Evolutionary conservation across 164 flowering plant species (phyloP).

Genomic region (Cinnamomum chago): DNA sequence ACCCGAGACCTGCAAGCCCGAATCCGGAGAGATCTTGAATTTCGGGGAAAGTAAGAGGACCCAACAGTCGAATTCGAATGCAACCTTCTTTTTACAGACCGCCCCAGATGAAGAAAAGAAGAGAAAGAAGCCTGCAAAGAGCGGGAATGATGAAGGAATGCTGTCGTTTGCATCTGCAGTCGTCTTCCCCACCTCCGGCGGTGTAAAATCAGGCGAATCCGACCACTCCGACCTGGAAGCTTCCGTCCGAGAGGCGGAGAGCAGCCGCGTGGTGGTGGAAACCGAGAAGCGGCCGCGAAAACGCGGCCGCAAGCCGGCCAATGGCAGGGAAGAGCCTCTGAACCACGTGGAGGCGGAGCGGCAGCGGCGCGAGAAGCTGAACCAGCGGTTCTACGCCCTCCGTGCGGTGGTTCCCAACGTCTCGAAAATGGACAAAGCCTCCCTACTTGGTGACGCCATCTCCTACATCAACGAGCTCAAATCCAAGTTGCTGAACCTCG

Average conservation of each 20-base stretch:
- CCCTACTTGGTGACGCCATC: conserved; percentile 85
- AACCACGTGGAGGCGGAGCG: conserved; percentile 96
- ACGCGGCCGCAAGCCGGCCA: conserved; percentile 89
- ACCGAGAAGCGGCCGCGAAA: conserved; percentile 73
- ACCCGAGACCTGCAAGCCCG: conserved; percentile 44
- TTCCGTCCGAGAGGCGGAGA: conserved; percentile 65
- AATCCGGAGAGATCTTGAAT: conserved; percentile 71
- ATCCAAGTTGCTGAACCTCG: conserved; percentile 42
- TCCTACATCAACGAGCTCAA: conserved; percentile 75
- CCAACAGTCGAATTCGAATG: conserved; percentile 12
- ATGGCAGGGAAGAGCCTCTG: conserved; percentile 88
- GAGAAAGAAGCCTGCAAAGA: conserved; percentile 43
- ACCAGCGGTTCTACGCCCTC: conserved; percentile 84
- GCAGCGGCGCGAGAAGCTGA: conserved; percentile 89
- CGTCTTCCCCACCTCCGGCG: conserved; percentile 44
- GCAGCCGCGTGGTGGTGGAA: conserved; percentile 41
- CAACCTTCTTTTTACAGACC: conserved; percentile 25
- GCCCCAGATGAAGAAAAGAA: conserved; percentile 33
- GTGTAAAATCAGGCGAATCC: conserved; percentile 49
- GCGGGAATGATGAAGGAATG: conserved; percentile 72
- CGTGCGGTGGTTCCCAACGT: conserved; percentile 94
- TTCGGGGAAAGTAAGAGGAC: conserved; percentile 60
- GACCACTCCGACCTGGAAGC: conserved; percentile 93
- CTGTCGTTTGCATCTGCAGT: conserved; percentile 68
- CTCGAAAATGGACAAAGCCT: conserved; percentile 96